Base-by-base conservation (phyloP, 2,329 filamentous ascomycete species). In the Diaporthe australafricana region DNA sequence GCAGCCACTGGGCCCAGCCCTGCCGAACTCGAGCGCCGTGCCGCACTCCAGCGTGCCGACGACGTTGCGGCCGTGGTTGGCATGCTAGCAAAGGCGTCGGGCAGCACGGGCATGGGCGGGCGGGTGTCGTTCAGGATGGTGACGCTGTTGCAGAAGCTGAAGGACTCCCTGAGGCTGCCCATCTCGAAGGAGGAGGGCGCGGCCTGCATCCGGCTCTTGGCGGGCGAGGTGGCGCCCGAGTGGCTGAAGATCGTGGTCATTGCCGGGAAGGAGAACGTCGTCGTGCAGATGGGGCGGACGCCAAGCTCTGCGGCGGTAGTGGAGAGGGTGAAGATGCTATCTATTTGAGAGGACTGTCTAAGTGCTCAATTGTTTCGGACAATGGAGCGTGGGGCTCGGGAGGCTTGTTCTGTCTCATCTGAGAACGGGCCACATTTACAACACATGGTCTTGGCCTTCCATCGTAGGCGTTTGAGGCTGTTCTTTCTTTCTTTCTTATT, bases 41-140 rank as follows among this genome's bases (percentile, higher is more conserved):
- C 90, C 4, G 93, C 93, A 0, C 84, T 94, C 30, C 89, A 92
- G 76, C 88, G 92, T 12, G 88, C 91, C 0, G 85, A 87, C n/a
- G 92, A 94, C 76, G 88, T 95, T 12, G 87, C 90, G 1, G 87
- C 90, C 7, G 89, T 93, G 7, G 82, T 95, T 42, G 87, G 87
- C n/a, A 89, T 93, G 84, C 85, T 94, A 73, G 88, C 87, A 78
- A 85, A 88, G 53, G 85, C 84, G n/a, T 70, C 70, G 6, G 45
- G 68, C 9, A 87, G 81, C 47, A 81, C 83, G 9, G 83, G 82
- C 38, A 85, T 85, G 20, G 85, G 89, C 77, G 87, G 85, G 5
- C 84, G 90, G 12, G 84, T 93, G 74, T 89, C 91, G 1, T 94
- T 93, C 77, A 88, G 88, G 30, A 88, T 94, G 85, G 83, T 87